Evolutionary conservation across 2,329 filamentous ascomycete species (phyloP).

Genomic region (Xylariaceae sp.): DNA sequence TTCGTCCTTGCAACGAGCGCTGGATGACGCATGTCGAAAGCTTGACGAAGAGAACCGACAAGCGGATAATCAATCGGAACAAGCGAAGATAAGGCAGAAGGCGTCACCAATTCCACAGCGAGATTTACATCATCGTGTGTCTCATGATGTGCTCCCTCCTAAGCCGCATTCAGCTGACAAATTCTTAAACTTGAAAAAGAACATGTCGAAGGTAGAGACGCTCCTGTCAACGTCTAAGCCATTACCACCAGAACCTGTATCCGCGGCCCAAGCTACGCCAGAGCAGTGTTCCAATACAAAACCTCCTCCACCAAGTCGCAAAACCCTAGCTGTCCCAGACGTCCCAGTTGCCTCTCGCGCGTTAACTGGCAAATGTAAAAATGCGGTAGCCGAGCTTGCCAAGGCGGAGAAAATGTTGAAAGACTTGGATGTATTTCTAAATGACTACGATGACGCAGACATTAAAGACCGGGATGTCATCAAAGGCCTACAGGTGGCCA

Average conservation of each 20-base stretch:
- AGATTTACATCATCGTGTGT: slow-evolving; percentile 5
- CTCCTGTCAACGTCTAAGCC: slow-evolving; percentile 25
- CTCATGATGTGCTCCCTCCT: slow-evolving; percentile 15
- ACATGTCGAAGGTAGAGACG: slow-evolving; percentile 26
- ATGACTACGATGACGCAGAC: slow-evolving; percentile 46
- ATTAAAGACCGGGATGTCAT: slow-evolving; percentile 60
- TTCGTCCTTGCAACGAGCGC: slow-evolving; percentile 43
- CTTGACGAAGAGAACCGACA: slow-evolving; percentile 35
- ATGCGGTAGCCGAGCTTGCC: slow-evolving; percentile 32
- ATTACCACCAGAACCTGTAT: slow-evolving; percentile 29
- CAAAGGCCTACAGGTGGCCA: slow-evolving; percentile 61
- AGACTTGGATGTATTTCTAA: slow-evolving; percentile 40
- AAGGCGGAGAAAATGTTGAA: slow-evolving; percentile 33
- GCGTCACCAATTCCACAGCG: slow-evolving; percentile 23
- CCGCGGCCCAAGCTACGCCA: slow-evolving; percentile 4
- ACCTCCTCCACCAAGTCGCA: slow-evolving; percentile 16
- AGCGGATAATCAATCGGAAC: slow-evolving; percentile 14
- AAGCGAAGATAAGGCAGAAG: slow-evolving; percentile 17
- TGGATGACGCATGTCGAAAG: slow-evolving; percentile 40
- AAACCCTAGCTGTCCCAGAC: slow-evolving; percentile 7
- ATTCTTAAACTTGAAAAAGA: slow-evolving; percentile 30
- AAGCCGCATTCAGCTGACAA: slow-evolving; percentile 23
- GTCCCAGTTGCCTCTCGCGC: neutral
- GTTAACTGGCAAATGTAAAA: slow-evolving; percentile 19
- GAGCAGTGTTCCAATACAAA: slow-evolving; percentile 14